These are phyloP conservation scores for Cutaneotrichosporon spelunceum DNA, from an alignment of 1,284 basidiomycete genomes.

Conservation along the genomic window DNA sequence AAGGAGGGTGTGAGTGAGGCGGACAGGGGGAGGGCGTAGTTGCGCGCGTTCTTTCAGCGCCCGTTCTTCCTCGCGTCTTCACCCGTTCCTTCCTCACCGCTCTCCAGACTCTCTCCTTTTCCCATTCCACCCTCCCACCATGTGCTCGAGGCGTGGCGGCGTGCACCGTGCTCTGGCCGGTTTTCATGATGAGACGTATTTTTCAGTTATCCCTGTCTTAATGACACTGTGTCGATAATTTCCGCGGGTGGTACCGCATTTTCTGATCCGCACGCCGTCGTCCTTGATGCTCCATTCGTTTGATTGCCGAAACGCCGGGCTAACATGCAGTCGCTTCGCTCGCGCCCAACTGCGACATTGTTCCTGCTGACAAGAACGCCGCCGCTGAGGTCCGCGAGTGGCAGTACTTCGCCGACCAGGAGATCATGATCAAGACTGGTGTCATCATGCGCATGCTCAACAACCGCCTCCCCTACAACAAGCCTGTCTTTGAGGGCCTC, in stretches of 20 bases:
- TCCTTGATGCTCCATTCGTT: constrained; percentile 7
- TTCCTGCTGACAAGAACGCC: constrained; percentile 60
- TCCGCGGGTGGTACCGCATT: constrained; percentile 55
- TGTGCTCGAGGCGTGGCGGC: neutral
- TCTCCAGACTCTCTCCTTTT: neutral
- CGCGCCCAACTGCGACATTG: constrained; percentile 65
- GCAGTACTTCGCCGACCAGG: constrained; percentile 62
- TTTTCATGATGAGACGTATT: constrained; percentile 51
- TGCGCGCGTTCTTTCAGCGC: neutral
- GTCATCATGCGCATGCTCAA: constrained; percentile 54
- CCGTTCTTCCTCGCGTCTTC: neutral
- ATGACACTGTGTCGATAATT: constrained; percentile 60
- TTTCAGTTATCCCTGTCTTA: constrained; percentile 66
- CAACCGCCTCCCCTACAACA: constrained; percentile 58
- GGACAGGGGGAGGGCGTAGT: neutral
- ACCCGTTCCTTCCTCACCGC: neutral
- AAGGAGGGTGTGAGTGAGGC: neutral
- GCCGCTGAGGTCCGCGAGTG: constrained; percentile 66
- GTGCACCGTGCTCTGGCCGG: neutral
- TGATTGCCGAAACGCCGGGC: neutral
- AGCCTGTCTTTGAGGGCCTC: constrained; percentile 54
- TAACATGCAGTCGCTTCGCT: constrained; percentile 62
- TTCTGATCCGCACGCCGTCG: constrained; percentile 40
- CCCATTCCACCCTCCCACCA: neutral
- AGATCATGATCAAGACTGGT: constrained; percentile 50